Conservation (phyloP, 2,329 filamentous ascomycete species). For the Scedosporium boydii region DNA sequence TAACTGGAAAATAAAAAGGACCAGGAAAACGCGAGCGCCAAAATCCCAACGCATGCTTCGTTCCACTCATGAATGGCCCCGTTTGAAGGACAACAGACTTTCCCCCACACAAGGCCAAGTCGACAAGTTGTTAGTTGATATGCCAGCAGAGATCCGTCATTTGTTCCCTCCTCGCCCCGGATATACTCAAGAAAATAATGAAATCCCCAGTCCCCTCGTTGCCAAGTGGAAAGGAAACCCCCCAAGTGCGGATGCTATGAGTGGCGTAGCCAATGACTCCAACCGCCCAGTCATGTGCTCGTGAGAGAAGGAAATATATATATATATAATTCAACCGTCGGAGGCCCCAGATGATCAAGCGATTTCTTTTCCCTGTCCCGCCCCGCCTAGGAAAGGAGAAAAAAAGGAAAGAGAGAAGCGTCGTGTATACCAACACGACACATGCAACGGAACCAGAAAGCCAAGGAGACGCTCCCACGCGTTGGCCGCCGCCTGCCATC, state of each 20-base stretch:
- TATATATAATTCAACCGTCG: constrained; percentile 14
- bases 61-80: neutral
- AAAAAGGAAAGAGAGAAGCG: constrained; percentile 1
- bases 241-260: neutral
- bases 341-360: neutral
- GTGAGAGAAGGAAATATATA: constrained; percentile 25
- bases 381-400: constrained; percentile 5
- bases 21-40: neutral
- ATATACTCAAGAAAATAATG: neutral
- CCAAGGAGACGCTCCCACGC: too few species aligned
- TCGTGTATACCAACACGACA: neutral
- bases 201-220: neutral
- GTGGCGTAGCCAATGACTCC: constrained; percentile 1
- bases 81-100: neutral
- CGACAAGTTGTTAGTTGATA: neutral
- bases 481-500: too few species aligned
- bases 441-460: constrained; percentile 4
- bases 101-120: neutral
- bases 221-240: neutral
- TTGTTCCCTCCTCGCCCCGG: neutral
- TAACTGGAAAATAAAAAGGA: neutral
- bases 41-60: neutral
- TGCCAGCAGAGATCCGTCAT: neutral
- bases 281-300: constrained; percentile 18
- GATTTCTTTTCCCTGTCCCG: constrained; percentile 1